Conservation (phyloP, 2,329 filamentous ascomycete genomes). For the Paecilomyces formosus region DNA sequence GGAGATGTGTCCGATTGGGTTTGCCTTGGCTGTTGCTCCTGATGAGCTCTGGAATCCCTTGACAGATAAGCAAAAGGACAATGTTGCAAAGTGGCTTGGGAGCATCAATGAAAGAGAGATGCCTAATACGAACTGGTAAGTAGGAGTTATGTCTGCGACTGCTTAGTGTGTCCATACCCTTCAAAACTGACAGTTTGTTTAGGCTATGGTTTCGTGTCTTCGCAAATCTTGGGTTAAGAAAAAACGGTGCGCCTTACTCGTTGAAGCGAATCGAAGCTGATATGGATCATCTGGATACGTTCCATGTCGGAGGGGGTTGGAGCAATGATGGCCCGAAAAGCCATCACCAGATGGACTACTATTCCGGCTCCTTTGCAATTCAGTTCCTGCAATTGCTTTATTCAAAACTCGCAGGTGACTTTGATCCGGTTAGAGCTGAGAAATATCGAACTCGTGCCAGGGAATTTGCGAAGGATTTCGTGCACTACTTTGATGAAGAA, state of each 20-base stretch:
- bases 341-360: constrained; percentile 81
- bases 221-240: constrained; percentile 69
- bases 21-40: constrained; percentile 61
- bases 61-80: constrained; percentile 53
- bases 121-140: constrained; percentile 57
- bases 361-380: constrained; percentile 75
- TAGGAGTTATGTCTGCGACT: constrained; percentile 41
- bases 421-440: constrained; percentile 56
- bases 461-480: constrained; percentile 60
- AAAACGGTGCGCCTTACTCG: constrained; percentile 65
- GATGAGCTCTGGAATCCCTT: constrained; percentile 60
- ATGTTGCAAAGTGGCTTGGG: constrained; percentile 65
- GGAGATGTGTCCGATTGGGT: constrained; percentile 74
- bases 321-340: constrained; percentile 72
- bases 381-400: constrained; percentile 74
- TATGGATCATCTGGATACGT: constrained; percentile 70
- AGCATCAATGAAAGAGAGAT: constrained; percentile 73
- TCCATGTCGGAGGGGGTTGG: constrained; percentile 76
- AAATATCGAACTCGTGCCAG: constrained; percentile 64
- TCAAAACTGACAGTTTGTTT: constrained; percentile 29
- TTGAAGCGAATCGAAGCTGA: constrained; percentile 64
- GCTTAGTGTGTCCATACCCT: constrained; percentile 11
- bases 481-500: constrained; percentile 68
- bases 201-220: constrained; percentile 81
- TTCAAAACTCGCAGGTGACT: constrained; percentile 59